Evolutionary conservation across 306 rosid species (phyloP).

Genomic region (Gillenia trifoliata): DNA sequence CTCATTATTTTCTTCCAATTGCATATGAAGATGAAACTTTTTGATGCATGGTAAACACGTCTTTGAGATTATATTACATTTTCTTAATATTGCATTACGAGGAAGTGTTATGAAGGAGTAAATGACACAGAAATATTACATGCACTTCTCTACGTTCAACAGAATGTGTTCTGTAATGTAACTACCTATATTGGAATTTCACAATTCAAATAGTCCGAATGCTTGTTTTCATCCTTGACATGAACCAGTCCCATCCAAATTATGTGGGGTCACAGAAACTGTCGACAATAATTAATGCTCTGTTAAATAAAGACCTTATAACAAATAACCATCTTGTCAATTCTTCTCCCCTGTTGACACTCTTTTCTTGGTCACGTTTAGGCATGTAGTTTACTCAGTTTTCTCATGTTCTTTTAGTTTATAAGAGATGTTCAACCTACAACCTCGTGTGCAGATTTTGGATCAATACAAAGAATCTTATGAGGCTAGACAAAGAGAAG

Average conservation of each 20-base stretch:
- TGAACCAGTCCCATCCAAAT: neutral
- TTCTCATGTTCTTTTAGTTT: neutral
- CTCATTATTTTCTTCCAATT: conserved; percentile 8
- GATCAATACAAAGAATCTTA: conserved; percentile 83
- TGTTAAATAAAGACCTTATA: neutral
- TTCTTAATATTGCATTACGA: neutral
- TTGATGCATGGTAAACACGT: neutral
- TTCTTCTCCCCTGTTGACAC: neutral
- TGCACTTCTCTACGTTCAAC: neutral
- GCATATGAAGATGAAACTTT: conserved; percentile 1
- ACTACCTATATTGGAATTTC: neutral
- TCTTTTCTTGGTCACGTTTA: neutral
- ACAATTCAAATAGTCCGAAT: neutral
- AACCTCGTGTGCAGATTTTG: conserved; percentile 58
- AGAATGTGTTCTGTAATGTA: neutral
- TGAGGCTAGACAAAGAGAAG: conserved; percentile 71
- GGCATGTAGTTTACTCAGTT: neutral
- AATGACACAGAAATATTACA: neutral
- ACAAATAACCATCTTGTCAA: neutral
- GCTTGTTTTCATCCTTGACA: neutral
- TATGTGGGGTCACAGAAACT: neutral
- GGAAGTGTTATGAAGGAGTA: neutral
- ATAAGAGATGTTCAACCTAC: neutral
- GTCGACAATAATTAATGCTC: neutral
- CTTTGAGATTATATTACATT: neutral